Conservation (phyloP, 75 land plant species). For the Pseudotsuga menziesii region DNA sequence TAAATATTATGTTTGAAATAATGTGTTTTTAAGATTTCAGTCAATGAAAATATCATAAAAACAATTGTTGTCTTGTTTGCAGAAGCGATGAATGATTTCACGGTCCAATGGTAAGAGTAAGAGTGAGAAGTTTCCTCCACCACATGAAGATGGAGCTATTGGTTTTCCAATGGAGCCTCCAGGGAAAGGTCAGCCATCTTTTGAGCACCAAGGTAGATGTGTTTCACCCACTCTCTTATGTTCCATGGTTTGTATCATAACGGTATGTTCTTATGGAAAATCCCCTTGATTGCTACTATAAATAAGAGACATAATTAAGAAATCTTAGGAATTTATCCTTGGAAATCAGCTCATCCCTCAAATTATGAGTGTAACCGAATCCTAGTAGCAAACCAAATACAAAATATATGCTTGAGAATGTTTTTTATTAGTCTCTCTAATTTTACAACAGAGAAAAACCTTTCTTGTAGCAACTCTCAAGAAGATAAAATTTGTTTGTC, state of each 20-base stretch:
- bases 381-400: too few species aligned
- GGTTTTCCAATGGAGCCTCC: slow-evolving; percentile 67
- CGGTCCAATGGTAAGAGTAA: slow-evolving; percentile 86
- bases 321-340: too few species aligned
- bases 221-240: slow-evolving; percentile 21
- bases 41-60: too few species aligned
- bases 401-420: too few species aligned
- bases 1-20: too few species aligned
- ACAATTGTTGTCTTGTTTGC: slow-evolving; percentile 12
- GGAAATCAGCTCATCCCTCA: too few species aligned
- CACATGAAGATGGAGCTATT: slow-evolving; percentile 78
- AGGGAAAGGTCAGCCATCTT: slow-evolving; percentile 28
- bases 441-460: too few species aligned
- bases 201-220: slow-evolving; percentile 1
- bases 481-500: too few species aligned
- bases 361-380: too few species aligned
- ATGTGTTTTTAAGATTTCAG: too few species aligned
- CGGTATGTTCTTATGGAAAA: slow-evolving; percentile 56
- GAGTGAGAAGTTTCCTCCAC: slow-evolving; percentile 90
- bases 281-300: slow-evolving; percentile 28
- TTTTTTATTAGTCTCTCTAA: too few species aligned
- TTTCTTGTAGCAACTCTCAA: too few species aligned
- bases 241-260: slow-evolving; percentile 27
- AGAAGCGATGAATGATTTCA: slow-evolving; percentile 64
- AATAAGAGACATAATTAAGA: slow-evolving; percentile 26